These are phyloP conservation scores for Wickerhamiella australiensis DNA, from an alignment of 805 yeast species.

Conservation along the genomic window DNA sequence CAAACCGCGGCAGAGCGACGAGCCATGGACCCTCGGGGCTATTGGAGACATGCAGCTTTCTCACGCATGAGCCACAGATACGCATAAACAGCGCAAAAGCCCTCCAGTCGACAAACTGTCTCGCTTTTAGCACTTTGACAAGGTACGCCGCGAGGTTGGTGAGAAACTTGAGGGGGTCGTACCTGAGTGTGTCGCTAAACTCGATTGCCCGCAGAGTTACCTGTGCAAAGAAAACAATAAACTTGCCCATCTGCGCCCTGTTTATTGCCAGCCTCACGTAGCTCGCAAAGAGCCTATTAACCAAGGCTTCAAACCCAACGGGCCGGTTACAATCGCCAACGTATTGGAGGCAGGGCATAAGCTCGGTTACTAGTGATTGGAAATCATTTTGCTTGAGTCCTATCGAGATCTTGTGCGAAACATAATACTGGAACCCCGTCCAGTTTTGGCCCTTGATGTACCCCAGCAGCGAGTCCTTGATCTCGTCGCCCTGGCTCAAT, in stretches of 20 bases:
- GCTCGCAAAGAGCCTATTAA: conserved; percentile 13
- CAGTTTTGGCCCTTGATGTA: background rate
- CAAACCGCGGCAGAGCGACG: background rate
- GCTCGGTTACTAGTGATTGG: conserved; percentile 10
- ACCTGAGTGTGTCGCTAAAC: conserved; percentile 8
- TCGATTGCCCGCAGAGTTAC: background rate
- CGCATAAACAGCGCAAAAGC: background rate
- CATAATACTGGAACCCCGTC: conserved; percentile 11
- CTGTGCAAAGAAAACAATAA: conserved; percentile 6
- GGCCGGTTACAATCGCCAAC: background rate
- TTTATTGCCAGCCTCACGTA: conserved; percentile 7
- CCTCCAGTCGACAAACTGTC: conserved; percentile 1
- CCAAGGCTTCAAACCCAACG: conserved; percentile 15
- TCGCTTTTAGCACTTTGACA: background rate
- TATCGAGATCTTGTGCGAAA: conserved; percentile 14
- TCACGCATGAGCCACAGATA: conserved; percentile 1
- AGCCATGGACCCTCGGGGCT: background rate
- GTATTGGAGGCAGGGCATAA: conserved; percentile 12
- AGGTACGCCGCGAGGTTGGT: conserved; percentile 1
- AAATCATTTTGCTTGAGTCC: conserved; percentile 12
- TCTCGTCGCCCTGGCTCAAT: background rate
- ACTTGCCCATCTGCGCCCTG: background rate
- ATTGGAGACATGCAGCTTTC: background rate
- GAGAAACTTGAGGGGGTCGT: conserved; percentile 9
- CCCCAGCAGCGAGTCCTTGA: background rate